A percentile compares a stretch with the other conserved stretches of the same genome.
phyloP scores from a whole-genome alignment of 148 eudicot species.

The Rhododendron henanense region DNA sequence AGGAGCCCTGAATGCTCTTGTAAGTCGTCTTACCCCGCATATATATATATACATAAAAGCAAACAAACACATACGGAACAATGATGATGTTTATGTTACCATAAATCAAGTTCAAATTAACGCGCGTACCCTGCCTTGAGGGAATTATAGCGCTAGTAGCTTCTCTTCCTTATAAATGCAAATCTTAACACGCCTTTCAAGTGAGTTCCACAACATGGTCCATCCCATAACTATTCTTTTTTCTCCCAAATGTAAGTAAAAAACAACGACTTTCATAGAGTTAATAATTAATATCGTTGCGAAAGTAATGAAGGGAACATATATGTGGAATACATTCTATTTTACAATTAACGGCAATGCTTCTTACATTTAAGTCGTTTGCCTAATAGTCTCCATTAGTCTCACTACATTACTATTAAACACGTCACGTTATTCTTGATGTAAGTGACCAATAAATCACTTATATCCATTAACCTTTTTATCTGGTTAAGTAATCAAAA shows the following conservation, averaged over 20 bases:
- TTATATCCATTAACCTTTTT: neutral
- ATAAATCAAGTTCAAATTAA: neutral
- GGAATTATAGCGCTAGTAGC: neutral
- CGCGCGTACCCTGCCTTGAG: neutral
- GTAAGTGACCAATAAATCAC: neutral
- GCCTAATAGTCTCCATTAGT: neutral
- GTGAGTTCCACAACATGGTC: neutral
- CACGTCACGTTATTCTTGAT: neutral
- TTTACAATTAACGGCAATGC: neutral
- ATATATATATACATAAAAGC: neutral
- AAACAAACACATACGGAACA: neutral
- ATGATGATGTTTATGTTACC: neutral
- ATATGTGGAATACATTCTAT: neutral
- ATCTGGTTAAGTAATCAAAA: neutral
- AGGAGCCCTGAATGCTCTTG: slow-evolving; percentile 16
- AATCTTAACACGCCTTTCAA: neutral
- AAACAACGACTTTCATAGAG: neutral
- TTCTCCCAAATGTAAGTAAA: neutral
- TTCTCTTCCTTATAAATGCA: neutral
- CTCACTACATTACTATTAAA: neutral
- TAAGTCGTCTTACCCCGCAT: neutral
- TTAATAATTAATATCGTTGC: neutral
- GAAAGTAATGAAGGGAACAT: neutral
- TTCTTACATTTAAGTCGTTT: neutral
- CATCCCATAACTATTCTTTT: neutral